Evolutionary conservation across 371 early-diverging fungal genomes (phyloP).

Genomic region (Mucor piriformis): DNA sequence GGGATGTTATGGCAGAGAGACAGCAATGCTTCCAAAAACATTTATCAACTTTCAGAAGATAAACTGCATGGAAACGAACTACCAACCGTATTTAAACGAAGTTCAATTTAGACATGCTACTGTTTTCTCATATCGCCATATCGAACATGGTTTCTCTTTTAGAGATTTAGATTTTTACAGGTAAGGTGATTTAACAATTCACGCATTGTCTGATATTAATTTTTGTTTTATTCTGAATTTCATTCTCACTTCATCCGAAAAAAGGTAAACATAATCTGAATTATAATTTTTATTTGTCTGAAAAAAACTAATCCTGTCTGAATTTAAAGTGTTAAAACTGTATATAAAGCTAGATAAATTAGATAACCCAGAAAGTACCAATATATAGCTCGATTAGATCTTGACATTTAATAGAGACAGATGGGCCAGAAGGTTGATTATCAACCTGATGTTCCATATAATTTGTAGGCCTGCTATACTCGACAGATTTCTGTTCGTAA

Average conservation of each 20-base stretch:
- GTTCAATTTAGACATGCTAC: neutral
- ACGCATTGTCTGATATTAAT: neutral
- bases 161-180: constrained; percentile 11
- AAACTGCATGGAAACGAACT: too few relatives aligned
- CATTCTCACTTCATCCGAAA: too few relatives aligned
- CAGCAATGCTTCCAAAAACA: too few relatives aligned
- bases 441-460: neutral
- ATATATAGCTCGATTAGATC: constrained; percentile 7
- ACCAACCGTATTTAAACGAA: neutral
- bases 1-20: too few relatives aligned
- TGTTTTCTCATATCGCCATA: constrained; percentile 4
- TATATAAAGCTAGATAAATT: neutral
- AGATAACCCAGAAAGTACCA: constrained; percentile 14
- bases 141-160: constrained; percentile 11
- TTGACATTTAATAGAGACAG: constrained; percentile 17
- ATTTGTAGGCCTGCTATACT: constrained; percentile 8
- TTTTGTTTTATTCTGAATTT: too few relatives aligned
- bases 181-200: neutral
- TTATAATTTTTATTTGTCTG: too few relatives aligned
- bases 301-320: too few relatives aligned
- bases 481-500: constrained; percentile 11
- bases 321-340: too few relatives aligned
- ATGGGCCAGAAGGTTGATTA: neutral
- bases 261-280: too few relatives aligned
- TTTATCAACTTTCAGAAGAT: too few relatives aligned